Percentiles rank a stretch among this genome's conserved stretches.
Evolutionary conservation across 305 asterid species (phyloP).

Genomic region (Coffea humblotiana): DNA sequence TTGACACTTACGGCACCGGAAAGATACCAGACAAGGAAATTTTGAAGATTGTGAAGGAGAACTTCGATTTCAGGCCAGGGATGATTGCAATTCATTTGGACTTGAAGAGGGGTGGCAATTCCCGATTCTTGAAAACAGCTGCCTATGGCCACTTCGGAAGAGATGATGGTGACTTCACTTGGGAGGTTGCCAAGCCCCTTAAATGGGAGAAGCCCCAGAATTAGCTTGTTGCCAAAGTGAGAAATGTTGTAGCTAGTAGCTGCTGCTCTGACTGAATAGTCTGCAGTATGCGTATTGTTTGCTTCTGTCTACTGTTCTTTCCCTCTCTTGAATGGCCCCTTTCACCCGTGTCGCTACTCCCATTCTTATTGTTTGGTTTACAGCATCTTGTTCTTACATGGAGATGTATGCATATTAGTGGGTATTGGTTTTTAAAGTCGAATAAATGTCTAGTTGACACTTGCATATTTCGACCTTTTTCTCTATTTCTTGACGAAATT

Average conservation of each 20-base stretch:
- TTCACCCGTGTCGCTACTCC: neutral
- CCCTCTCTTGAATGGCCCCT: neutral
- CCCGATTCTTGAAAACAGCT: constrained; percentile 51
- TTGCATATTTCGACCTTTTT: too few relatives aligned
- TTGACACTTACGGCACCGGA: constrained; percentile 48
- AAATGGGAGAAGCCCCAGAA: constrained; percentile 45
- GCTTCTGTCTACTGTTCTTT: constrained; percentile 1
- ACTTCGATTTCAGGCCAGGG: constrained; percentile 49
- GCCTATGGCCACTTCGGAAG: constrained; percentile 56
- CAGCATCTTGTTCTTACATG: constrained; percentile 1
- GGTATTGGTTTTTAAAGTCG: too few relatives aligned
- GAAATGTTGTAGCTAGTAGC: constrained; percentile 10
- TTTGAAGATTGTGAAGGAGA: constrained; percentile 43
- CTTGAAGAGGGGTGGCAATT: constrained; percentile 50
- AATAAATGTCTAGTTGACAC: too few relatives aligned
- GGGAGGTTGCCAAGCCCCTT: constrained; percentile 50
- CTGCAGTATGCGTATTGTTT: constrained; percentile 19
- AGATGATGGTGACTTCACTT: constrained; percentile 45
- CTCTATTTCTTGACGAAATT: too few relatives aligned
- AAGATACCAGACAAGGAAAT: constrained; percentile 51
- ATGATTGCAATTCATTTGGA: constrained; percentile 50
- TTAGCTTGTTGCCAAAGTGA: constrained; percentile 3
- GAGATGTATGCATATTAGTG: constrained; percentile 12
- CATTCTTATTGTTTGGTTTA: neutral
- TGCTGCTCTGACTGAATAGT: constrained; percentile 5